Evolutionary conservation across 208 protist species (phyloP).

Genomic region (Trypanosomatidae sp.): DNA sequence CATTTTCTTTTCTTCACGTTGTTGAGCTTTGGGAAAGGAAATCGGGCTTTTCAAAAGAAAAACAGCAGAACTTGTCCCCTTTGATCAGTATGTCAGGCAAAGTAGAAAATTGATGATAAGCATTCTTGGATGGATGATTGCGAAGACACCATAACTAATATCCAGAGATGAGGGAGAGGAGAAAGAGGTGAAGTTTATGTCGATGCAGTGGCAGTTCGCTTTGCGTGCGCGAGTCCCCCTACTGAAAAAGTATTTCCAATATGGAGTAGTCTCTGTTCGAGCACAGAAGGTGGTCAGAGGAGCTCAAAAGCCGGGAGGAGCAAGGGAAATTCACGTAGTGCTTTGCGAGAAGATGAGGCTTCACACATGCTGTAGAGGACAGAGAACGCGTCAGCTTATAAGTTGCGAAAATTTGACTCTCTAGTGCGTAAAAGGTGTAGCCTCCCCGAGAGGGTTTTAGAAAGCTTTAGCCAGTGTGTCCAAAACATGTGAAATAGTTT

Average conservation of each 20-base stretch:
- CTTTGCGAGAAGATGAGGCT: too few relatives aligned
- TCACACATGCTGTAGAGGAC: neutral
- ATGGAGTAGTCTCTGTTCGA: neutral
- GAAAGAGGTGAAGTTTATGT: neutral
- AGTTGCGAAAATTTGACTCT: neutral
- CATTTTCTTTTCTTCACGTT: conserved; percentile 10
- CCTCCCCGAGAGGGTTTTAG: too few relatives aligned
- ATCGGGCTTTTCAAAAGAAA: neutral
- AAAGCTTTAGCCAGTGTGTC: neutral
- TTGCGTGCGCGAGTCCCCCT: neutral
- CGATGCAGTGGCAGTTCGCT: neutral
- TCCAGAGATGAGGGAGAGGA: neutral
- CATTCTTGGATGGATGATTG: neutral
- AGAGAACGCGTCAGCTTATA: neutral
- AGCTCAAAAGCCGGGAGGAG: neutral
- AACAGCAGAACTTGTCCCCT: neutral
- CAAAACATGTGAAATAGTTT: neutral
- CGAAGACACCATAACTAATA: neutral
- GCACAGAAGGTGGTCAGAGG: neutral
- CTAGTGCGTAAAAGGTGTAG: too few relatives aligned
- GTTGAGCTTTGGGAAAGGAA: neutral
- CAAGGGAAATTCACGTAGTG: neutral
- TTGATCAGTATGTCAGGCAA: neutral
- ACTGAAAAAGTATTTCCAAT: neutral
- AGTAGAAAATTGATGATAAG: neutral